Evolutionary conservation across 257 asterid species (phyloP).

Genomic region (Nicotiana noctiflora): DNA sequence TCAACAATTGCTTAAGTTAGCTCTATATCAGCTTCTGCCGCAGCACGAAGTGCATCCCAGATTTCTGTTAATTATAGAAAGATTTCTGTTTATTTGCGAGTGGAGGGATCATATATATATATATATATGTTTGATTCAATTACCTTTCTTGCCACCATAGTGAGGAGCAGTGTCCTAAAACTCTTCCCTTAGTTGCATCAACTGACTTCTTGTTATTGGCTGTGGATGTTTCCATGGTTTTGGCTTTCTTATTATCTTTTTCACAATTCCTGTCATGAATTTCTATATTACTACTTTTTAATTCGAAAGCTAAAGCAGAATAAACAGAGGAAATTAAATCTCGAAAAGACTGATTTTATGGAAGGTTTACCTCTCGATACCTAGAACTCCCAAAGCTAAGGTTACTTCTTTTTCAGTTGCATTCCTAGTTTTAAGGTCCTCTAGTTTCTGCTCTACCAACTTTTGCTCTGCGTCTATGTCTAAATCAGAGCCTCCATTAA

Average conservation of each 20-base stretch:
- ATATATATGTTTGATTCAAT: too few species aligned
- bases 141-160: constrained; percentile 76
- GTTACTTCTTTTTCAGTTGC: too few species aligned
- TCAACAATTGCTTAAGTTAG: constrained; percentile 59
- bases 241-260: constrained; percentile 55
- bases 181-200: constrained; percentile 69
- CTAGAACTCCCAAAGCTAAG: too few species aligned
- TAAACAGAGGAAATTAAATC: neutral
- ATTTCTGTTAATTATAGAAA: constrained; percentile 37
- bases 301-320: neutral
- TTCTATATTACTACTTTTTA: neutral
- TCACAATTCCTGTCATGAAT: constrained; percentile 36
- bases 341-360: neutral
- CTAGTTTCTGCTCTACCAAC: too few species aligned
- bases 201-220: constrained; percentile 75
- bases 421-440: too few species aligned
- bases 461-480: too few species aligned
- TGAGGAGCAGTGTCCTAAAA: constrained; percentile 94
- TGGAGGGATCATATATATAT: too few species aligned
- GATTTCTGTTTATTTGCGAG: too few species aligned
- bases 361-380: too few species aligned
- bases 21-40: constrained; percentile 61
- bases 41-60: constrained; percentile 78
- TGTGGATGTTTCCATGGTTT: constrained; percentile 86
- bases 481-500: too few species aligned